Evolutionary conservation across 331 rosid genomes (phyloP).

Genomic region (Acacia concinna): DNA sequence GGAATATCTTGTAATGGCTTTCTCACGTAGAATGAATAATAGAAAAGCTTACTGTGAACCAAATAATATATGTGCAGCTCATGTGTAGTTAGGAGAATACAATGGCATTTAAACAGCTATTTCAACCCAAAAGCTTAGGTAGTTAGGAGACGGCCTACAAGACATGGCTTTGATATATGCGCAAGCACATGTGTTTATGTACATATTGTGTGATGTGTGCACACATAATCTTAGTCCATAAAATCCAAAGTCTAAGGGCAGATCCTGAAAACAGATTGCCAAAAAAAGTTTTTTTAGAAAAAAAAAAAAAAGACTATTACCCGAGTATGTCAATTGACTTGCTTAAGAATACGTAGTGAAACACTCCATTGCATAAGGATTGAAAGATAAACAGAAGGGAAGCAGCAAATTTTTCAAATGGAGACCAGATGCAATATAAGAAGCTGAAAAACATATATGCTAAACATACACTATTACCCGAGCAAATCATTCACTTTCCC

Average conservation of each 20-base stretch:
- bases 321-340: not conserved
- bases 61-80: not conserved
- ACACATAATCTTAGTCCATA: not conserved
- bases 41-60: not conserved
- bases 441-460: slow-evolving; percentile 25
- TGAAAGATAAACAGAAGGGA: not conserved
- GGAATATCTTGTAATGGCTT: not conserved
- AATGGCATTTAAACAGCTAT: not conserved
- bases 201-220: not conserved
- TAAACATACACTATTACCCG: slow-evolving; percentile 57
- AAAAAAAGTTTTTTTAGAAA: not conserved
- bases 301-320: not conserved
- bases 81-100: not conserved
- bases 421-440: slow-evolving; percentile 21
- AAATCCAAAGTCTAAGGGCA: not conserved
- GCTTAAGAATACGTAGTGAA: not conserved
- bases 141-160: not conserved
- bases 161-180: not conserved
- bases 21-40: not conserved
- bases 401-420: slow-evolving; percentile 8
- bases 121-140: not conserved
- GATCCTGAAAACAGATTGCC: not conserved
- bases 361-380: not conserved
- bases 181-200: not conserved
- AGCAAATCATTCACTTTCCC: slow-evolving; percentile 89